Conservation (phyloP, 768 basidiomycete genomes). For the Russula foetens region DNA sequence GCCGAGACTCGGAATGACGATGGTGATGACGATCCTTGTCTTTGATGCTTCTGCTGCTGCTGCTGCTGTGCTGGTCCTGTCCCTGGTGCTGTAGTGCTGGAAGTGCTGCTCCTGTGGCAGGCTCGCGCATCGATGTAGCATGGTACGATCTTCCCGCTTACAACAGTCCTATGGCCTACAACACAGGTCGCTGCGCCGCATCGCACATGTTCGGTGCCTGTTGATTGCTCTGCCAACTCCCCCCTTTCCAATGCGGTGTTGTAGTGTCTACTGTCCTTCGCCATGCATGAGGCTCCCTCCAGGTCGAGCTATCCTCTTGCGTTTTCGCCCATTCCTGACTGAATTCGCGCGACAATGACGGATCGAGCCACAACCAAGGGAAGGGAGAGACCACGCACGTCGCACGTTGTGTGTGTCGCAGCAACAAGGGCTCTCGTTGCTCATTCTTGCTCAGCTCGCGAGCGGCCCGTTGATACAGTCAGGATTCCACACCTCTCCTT, state of each 20-base stretch:
- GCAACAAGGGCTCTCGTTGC: background rate
- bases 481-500: too few species aligned
- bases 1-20: background rate
- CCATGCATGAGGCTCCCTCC: background rate
- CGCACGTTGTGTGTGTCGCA: background rate
- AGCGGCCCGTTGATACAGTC: too few species aligned
- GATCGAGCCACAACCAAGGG: background rate
- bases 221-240: background rate
- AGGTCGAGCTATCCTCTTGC: background rate
- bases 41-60: background rate
- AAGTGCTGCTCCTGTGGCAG: background rate
- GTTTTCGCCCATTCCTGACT: background rate
- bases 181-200: background rate
- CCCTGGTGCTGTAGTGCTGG: background rate
- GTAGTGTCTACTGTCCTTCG: too few species aligned
- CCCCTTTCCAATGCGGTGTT: too few species aligned
- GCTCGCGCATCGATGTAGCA: background rate
- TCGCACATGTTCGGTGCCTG: background rate
- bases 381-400: background rate
- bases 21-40: background rate
- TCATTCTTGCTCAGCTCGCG: background rate
- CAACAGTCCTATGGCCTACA: background rate
- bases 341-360: background rate
- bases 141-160: background rate
- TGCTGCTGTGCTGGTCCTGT: background rate